These are phyloP conservation scores for Nepenthes gracilis DNA, from an alignment of 148 eudicot species.

Conservation along the genomic window DNA sequence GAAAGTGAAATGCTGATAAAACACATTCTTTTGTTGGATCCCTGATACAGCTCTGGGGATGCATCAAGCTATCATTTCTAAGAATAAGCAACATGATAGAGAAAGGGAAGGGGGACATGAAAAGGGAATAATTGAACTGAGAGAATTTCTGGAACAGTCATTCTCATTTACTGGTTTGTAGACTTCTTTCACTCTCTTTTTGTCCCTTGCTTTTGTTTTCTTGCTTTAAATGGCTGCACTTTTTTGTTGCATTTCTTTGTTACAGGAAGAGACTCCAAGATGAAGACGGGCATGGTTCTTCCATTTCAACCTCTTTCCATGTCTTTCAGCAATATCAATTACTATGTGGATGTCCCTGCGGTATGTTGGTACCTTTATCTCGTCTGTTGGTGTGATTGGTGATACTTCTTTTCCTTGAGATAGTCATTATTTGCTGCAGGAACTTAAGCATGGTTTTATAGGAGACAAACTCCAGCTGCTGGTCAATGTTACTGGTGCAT, in stretches of 20 bases:
- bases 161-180: constrained; percentile 68
- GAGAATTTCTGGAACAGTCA: constrained; percentile 64
- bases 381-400: not conserved
- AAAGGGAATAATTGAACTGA: constrained; percentile 30
- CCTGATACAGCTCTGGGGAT: constrained; percentile 58
- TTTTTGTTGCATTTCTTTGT: constrained; percentile 5
- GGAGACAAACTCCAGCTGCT: constrained; percentile 62
- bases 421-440: constrained; percentile 31
- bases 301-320: constrained; percentile 93
- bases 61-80: constrained; percentile 48
- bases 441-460: constrained; percentile 59
- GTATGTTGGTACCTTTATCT: constrained; percentile 26
- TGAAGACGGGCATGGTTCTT: constrained; percentile 82
- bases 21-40: not conserved
- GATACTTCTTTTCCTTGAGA: constrained; percentile 1
- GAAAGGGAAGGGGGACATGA: constrained; percentile 23
- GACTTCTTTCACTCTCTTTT: not conserved
- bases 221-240: not conserved
- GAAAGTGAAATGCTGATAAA: not conserved
- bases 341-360: constrained; percentile 76
- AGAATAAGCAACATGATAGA: constrained; percentile 17
- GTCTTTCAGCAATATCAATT: constrained; percentile 70
- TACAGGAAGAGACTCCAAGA: constrained; percentile 42
- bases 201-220: constrained; percentile 1
- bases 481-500: constrained; percentile 69